Evolutionary conservation across 768 basidiomycete genomes (phyloP).

Genomic region (Psilocybe azurescens): DNA sequence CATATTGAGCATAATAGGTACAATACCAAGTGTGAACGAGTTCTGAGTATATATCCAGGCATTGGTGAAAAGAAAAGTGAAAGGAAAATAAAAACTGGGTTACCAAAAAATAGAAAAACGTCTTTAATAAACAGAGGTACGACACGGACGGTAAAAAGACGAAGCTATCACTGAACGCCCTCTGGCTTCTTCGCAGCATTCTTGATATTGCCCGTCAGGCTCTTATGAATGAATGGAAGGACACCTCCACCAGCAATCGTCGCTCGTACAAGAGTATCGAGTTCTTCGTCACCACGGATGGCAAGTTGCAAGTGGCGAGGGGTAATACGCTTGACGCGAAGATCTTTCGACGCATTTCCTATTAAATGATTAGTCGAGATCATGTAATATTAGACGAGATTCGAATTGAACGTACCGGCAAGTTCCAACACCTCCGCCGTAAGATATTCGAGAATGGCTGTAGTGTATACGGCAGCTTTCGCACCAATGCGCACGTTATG

Average conservation of each 20-base stretch:
- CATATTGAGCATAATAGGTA: neutral
- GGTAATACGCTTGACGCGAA: slow-evolving; percentile 96
- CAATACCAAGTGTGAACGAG: neutral
- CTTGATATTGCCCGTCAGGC: slow-evolving; percentile 63
- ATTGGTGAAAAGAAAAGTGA: neutral
- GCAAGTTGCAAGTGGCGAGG: slow-evolving; percentile 96
- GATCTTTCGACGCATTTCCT: slow-evolving; percentile 98
- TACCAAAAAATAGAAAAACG: neutral
- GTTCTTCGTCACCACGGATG: slow-evolving; percentile 96
- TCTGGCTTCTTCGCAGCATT: slow-evolving; percentile 51
- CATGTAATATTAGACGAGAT: neutral
- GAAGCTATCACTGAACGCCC: slow-evolving; percentile 15
- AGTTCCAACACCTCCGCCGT: slow-evolving; percentile 96
- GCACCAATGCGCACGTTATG: slow-evolving; percentile 96
- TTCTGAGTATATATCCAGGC: neutral
- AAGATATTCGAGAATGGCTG: slow-evolving; percentile 94
- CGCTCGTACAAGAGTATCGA: slow-evolving; percentile 93
- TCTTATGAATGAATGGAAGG: slow-evolving; percentile 89
- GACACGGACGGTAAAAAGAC: neutral
- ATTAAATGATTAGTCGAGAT: neutral
- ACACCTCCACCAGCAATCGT: slow-evolving; percentile 94
- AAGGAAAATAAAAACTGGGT: neutral
- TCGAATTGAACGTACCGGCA: slow-evolving; percentile 65
- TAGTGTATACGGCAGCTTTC: slow-evolving; percentile 98
- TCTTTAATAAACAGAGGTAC: neutral